Conservation (phyloP, 164 flowering plant species). For the Dillenia suffruticosa region DNA sequence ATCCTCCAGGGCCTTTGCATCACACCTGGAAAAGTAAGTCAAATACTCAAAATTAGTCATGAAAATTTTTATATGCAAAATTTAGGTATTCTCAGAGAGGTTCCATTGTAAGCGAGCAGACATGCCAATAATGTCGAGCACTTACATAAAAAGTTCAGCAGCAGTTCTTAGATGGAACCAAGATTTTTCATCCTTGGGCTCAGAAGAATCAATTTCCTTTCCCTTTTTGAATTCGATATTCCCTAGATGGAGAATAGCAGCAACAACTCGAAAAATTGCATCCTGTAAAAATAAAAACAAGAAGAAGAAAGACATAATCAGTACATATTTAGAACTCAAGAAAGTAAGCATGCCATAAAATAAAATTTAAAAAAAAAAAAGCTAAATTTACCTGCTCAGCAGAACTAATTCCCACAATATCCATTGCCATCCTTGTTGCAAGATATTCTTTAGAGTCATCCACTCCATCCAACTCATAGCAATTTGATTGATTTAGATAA, state of each 20-base stretch:
- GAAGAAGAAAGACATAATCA: no score
- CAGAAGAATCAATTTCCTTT: constrained; percentile 62
- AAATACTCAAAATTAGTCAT: constrained; percentile 3
- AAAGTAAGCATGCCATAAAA: no score
- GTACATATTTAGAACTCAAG: no score
- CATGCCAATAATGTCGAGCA: neutral
- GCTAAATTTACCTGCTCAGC: constrained; percentile 59
- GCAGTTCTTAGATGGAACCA: constrained; percentile 55
- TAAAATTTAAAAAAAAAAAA: no score
- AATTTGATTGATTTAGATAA: constrained; percentile 83
- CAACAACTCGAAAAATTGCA: constrained; percentile 80
- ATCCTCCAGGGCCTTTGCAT: constrained; percentile 61
- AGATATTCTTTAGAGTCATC: constrained; percentile 75
- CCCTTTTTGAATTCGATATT: constrained; percentile 78
- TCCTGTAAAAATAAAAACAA: constrained; percentile 45
- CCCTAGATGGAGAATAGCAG: constrained; percentile 87
- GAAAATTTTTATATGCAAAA: no score
- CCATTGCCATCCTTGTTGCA: constrained; percentile 83
- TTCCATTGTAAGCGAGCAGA: no score
- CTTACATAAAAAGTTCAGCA: constrained; percentile 67
- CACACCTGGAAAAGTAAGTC: constrained; percentile 45
- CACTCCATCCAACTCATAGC: constrained; percentile 64
- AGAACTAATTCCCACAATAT: constrained; percentile 70
- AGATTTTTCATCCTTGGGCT: constrained; percentile 72
- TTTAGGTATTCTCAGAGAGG: no score